Percentiles rank a stretch among this genome's conserved stretches.
These are phyloP conservation scores for Pythium aristosporum DNA, from an alignment of 352 stramenopile genomes.

Conservation along the genomic window DNA sequence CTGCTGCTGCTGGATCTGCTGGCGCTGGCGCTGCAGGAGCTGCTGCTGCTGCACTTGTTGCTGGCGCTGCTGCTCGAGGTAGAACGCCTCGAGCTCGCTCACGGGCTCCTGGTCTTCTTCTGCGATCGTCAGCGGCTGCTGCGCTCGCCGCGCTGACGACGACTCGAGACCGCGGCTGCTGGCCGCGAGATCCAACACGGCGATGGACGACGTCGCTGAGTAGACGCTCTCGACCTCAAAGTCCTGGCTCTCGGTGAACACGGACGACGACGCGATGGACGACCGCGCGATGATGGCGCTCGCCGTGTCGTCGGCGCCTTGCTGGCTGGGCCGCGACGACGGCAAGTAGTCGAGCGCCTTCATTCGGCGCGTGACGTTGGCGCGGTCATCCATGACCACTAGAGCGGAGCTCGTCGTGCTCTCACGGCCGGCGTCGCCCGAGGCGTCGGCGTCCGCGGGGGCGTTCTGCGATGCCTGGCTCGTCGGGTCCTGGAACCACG, in stretches of 20 bases:
- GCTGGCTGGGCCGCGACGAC: background rate
- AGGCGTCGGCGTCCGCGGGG: background rate
- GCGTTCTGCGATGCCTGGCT: background rate
- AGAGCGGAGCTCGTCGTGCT: conserved; percentile 25
- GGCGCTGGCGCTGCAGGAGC: conserved; percentile 6
- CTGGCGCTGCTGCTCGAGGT: conserved; percentile 17
- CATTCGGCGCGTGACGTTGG: conserved; percentile 17
- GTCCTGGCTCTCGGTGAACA: conserved; percentile 20
- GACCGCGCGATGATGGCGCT: background rate
- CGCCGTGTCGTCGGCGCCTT: background rate
- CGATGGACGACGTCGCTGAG: conserved; percentile 49
- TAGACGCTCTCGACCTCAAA: conserved; percentile 24
- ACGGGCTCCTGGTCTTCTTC: conserved; percentile 14
- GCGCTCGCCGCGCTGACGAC: background rate
- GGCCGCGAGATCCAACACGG: conserved; percentile 47
- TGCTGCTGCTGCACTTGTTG: conserved; percentile 8
- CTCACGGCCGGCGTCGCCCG: background rate
- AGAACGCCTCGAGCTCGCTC: conserved; percentile 15
- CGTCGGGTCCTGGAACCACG: conserved; percentile 33
- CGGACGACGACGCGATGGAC: conserved; percentile 18
- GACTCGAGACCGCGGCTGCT: conserved; percentile 23
- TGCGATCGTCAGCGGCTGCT: conserved; percentile 21
- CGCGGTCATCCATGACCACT: conserved; percentile 23
- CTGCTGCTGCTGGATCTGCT: conserved; percentile 5
- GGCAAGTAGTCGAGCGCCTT: conserved; percentile 28